Evolutionary conservation across 345 rosid genomes (phyloP).

Genomic region (Salix brachista): DNA sequence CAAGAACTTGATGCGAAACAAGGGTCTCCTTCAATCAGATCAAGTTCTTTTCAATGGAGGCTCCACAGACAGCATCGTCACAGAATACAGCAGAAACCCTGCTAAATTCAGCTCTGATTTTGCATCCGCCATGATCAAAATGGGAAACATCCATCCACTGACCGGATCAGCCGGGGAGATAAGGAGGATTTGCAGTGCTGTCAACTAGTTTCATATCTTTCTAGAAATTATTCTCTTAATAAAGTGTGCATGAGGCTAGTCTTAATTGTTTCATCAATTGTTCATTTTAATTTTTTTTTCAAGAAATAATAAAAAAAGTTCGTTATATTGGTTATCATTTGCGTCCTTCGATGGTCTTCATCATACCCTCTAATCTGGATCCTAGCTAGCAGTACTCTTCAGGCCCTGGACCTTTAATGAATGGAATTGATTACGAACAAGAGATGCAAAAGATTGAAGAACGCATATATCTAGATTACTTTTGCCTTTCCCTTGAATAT

Average conservation of each 20-base stretch:
- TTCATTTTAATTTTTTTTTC: no score
- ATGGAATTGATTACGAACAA: no score
- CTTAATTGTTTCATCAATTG: no score
- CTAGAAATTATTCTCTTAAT: background rate
- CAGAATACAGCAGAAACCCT: background rate
- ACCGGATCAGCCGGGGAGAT: constrained; percentile 39
- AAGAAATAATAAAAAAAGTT: no score
- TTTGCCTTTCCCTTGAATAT: no score
- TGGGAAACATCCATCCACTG: constrained; percentile 41
- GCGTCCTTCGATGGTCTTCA: no score
- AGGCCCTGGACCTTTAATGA: no score
- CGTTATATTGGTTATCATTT: no score
- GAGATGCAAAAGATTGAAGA: no score
- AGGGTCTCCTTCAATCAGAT: constrained; percentile 1
- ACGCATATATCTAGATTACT: no score
- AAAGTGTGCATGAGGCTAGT: background rate
- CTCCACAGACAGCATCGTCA: background rate
- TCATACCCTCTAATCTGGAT: no score
- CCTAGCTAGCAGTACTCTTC: no score
- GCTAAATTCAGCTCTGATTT: constrained; percentile 24
- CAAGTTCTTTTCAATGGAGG: background rate
- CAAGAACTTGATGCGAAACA: background rate
- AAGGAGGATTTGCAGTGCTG: constrained; percentile 31
- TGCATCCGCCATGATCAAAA: constrained; percentile 44
- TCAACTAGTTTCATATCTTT: constrained; percentile 21